phyloP scores from a whole-genome alignment of 1,284 basidiomycete genomes.

The Papiliotrema laurentii region DNA sequence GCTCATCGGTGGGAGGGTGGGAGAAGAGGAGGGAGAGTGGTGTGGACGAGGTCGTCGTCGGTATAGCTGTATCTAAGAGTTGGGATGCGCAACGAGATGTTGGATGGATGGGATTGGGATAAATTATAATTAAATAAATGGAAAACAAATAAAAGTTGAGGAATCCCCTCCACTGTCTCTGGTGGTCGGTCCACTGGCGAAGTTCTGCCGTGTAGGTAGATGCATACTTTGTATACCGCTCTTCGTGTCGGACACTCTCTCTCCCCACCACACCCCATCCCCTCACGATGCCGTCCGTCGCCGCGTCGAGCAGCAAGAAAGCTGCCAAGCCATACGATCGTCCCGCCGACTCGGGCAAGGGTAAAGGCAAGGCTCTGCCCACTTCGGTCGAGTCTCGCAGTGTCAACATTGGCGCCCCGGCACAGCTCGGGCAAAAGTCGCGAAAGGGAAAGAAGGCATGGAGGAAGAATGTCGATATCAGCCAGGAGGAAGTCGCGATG shows the following conservation, averaged over 20 bases:
- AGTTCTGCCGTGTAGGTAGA: too few relatives aligned
- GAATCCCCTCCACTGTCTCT: background rate
- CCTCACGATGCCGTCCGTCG: background rate
- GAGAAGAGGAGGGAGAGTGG: background rate
- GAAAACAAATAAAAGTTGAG: conserved; percentile 8
- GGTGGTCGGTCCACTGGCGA: too few relatives aligned
- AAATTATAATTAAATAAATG: conserved; percentile 1
- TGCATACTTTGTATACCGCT: too few relatives aligned
- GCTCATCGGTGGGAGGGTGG: background rate
- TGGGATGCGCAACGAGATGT: background rate
- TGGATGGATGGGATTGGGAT: background rate
- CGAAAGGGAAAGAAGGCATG: conserved; percentile 87
- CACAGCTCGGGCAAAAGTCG: conserved; percentile 66
- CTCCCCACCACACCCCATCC: background rate
- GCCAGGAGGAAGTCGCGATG: conserved; percentile 65
- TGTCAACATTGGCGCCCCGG: conserved; percentile 54
- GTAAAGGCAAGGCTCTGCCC: conserved; percentile 20
- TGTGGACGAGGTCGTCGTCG: too few relatives aligned
- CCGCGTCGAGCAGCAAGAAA: background rate
- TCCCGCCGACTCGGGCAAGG: conserved; percentile 10
- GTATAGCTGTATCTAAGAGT: background rate
- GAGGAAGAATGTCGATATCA: conserved; percentile 85
- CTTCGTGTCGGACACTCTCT: background rate
- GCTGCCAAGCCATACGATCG: conserved; percentile 27
- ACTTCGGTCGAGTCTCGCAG: conserved; percentile 1